These are phyloP conservation scores for Apiotrichum domesticum DNA, from an alignment of 1,284 basidiomycete genomes.

Conservation along the genomic window DNA sequence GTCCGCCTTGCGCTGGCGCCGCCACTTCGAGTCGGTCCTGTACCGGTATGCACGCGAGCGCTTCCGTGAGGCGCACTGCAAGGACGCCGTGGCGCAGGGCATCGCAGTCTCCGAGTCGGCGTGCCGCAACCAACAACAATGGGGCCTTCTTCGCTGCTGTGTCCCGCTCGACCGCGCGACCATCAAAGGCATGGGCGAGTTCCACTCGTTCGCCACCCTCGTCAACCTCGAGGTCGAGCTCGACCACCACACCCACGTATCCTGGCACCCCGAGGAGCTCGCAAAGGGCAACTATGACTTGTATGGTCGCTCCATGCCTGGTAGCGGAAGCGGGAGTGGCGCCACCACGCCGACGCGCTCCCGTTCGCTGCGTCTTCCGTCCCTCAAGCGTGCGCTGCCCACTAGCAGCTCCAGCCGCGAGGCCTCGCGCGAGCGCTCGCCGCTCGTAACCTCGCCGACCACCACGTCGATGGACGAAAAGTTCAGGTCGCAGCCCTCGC, in stretches of 20 bases:
- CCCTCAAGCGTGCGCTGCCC: background rate
- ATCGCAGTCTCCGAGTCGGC: background rate
- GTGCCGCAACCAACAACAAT: slow-evolving; percentile 37
- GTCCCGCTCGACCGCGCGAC: slow-evolving; percentile 54
- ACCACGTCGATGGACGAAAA: background rate
- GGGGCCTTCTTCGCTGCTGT: slow-evolving; percentile 54
- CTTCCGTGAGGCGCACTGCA: slow-evolving; percentile 16
- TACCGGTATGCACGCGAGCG: slow-evolving; percentile 37
- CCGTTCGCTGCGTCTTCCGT: slow-evolving; percentile 1
- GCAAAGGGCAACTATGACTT: slow-evolving; percentile 14
- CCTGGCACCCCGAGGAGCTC: slow-evolving; percentile 16
- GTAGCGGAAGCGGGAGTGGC: background rate
- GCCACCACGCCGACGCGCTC: background rate
- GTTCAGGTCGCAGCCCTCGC: background rate
- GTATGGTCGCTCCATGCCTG: background rate
- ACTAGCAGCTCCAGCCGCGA: background rate
- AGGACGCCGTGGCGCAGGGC: background rate
- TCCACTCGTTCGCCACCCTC: slow-evolving; percentile 45
- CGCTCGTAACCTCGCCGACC: background rate
- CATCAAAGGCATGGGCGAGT: slow-evolving; percentile 34
- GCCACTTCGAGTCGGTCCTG: slow-evolving; percentile 51
- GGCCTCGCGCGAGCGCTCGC: background rate
- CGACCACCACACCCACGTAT: slow-evolving; percentile 6
- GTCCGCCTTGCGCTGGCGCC: slow-evolving; percentile 58
- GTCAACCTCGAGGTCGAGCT: slow-evolving; percentile 33